Conservation (phyloP, 2,329 filamentous ascomycete species). For the Aspergillus sp. region DNA sequence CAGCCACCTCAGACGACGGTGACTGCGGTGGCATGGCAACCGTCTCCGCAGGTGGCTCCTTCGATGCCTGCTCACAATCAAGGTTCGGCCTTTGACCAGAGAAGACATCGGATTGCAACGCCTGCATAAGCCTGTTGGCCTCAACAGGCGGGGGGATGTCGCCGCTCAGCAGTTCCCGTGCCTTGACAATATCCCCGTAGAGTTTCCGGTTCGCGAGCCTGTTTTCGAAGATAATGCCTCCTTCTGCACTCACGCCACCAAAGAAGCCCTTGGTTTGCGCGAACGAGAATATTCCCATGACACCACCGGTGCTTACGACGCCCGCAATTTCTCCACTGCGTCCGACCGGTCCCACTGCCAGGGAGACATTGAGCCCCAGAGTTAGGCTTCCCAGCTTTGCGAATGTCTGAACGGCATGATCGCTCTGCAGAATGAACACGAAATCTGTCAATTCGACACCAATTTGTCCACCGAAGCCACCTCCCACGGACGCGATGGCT, state of each 20-base stretch:
- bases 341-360: constrained; percentile 91
- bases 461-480: constrained; percentile 48
- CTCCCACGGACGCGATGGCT: constrained; percentile 46
- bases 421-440: constrained; percentile 92
- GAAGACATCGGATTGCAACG: constrained; percentile 70
- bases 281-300: constrained; percentile 91
- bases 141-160: constrained; percentile 74
- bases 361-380: constrained; percentile 87
- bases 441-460: constrained; percentile 61
- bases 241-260: constrained; percentile 87
- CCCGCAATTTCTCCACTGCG: constrained; percentile 92
- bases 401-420: constrained; percentile 85
- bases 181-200: constrained; percentile 78
- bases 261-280: constrained; percentile 96
- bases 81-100: background rate
- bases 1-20: background rate
- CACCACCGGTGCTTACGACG: constrained; percentile 79
- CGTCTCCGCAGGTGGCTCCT: background rate
- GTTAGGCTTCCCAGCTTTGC: constrained; percentile 85
- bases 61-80: background rate
- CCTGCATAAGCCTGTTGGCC: constrained; percentile 76
- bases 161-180: constrained; percentile 77
- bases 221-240: constrained; percentile 84
- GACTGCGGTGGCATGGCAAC: background rate
- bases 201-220: constrained; percentile 93